Evolutionary conservation across 1,284 basidiomycete genomes (phyloP), one percentile per base, ranked within the genome.

Genomic region (Sporisorium graminicola): DNA sequence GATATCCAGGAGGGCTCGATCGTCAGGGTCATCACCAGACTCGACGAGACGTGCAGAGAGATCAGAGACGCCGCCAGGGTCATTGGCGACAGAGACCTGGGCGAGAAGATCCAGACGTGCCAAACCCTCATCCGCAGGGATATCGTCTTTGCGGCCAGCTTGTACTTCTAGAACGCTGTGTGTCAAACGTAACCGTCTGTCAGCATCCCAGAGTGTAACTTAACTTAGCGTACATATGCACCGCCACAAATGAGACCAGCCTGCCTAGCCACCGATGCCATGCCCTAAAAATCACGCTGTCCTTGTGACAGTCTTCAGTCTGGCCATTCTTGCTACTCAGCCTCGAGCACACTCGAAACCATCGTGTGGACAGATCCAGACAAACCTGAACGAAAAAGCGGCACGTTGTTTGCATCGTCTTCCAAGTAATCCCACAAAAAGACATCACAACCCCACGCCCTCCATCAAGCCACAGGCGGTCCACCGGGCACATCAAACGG

Each of bases 1-100:
- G 97, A 99, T 83, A 93, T 98, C 12, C 91, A 94, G 8, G 97
- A 99, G 85, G 97, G 97, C 0, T 97, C 94, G 0, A 96, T 99
- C 73, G 97, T 99, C 13, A 91, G 97, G 46, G 92, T 94, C 56
- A 99, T 99, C 84, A 98, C 94, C 4, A 90, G 97, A 16, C 87
- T 99, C 57, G 97, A 99, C 84, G 96, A 99, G 87, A 97, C 95
- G 0, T 99, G 96, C 86, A 89, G 95, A 59, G 97, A 99, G 86
- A 94, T 99, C 9, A 87, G 95, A 78, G 97, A 99, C 86, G 96
- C 96, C 5, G 96, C 97, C 9, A 90, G 97, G 49, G 95, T 99
- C 44, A 98, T 99, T 72, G 97, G 97, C 6, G 97, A 99, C 86
- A 91, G 92, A 14, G 94, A 94, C 61, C 86, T 99, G 57, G 96